Evolutionary conservation across 805 yeast species (phyloP).

Genomic region (Hagleromyces aurorensis): DNA sequence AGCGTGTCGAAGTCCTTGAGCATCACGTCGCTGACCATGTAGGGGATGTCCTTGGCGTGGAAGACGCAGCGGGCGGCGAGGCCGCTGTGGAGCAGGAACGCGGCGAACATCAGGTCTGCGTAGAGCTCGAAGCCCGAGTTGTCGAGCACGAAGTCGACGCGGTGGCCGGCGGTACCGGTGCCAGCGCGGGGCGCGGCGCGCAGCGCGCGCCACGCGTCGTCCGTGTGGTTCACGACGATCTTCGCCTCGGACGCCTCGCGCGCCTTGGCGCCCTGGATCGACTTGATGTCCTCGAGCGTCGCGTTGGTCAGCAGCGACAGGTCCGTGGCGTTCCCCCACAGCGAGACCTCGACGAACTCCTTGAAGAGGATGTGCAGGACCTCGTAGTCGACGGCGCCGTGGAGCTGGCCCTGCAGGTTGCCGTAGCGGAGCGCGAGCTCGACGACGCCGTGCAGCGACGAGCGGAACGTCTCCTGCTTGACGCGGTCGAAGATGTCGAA

Average conservation of each 20-base stretch:
- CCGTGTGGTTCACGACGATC: constrained; percentile 70
- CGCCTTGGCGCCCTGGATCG: constrained; percentile 85
- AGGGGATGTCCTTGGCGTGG: constrained; percentile 87
- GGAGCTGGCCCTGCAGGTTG: constrained; percentile 32
- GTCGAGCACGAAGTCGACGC: constrained; percentile 81
- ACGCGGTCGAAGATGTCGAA: constrained; percentile 70
- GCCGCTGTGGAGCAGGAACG: constrained; percentile 65
- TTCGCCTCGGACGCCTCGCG: constrained; percentile 75
- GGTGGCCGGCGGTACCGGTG: constrained; percentile 27
- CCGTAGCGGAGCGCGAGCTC: constrained; percentile 67
- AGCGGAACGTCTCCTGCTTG: constrained; percentile 67
- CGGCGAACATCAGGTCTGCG: constrained; percentile 64
- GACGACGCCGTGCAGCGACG: constrained; percentile 68
- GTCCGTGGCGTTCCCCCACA: constrained; percentile 99
- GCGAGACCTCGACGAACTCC: constrained; percentile 79
- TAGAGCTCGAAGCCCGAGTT: constrained; percentile 93
- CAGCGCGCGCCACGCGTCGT: constrained; percentile 52
- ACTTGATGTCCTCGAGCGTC: constrained; percentile 81
- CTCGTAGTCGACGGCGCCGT: constrained; percentile 22
- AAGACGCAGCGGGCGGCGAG: constrained; percentile 56
- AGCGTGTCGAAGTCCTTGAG: constrained; percentile 64
- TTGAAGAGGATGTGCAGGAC: constrained; percentile 52
- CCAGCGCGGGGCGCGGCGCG: constrained; percentile 13
- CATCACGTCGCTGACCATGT: constrained; percentile 97
- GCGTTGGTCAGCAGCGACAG: constrained; percentile 82